A percentile compares a stretch with the other conserved stretches of the same genome.
These are phyloP conservation scores for Penicillium simplicissimum DNA, from an alignment of 495 filamentous ascomycete genomes.

Conservation along the genomic window DNA sequence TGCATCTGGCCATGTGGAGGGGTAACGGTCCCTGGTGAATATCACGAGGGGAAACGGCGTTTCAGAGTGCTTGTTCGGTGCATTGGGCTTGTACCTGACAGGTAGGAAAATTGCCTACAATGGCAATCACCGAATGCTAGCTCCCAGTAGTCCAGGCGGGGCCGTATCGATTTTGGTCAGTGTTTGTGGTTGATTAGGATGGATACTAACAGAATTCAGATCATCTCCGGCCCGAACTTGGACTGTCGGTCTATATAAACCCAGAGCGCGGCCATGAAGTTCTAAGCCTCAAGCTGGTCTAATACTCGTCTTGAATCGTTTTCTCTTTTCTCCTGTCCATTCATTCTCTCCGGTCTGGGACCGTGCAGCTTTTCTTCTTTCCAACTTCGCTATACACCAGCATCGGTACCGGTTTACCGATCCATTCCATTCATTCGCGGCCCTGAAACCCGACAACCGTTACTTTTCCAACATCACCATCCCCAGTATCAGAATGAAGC, in stretches of 20 bases:
- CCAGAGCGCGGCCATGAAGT: background rate
- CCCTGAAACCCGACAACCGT: constrained; percentile 8
- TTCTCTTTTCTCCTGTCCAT: constrained; percentile 24
- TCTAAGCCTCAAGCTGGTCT: constrained; percentile 18
- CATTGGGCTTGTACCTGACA: constrained; percentile 7
- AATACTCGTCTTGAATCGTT: constrained; percentile 19
- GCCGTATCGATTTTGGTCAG: background rate
- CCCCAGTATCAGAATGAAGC: constrained; percentile 36
- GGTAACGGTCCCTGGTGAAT: constrained; percentile 6
- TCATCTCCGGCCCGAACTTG: background rate
- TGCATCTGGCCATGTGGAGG: constrained; percentile 12
- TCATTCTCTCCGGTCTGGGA: constrained; percentile 42
- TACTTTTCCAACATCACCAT: constrained; percentile 3
- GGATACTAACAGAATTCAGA: constrained; percentile 13
- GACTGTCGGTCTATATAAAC: constrained; percentile 15
- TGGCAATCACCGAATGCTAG: background rate
- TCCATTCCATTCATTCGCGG: constrained; percentile 26
- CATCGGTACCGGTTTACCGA: constrained; percentile 25
- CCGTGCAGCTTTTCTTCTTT: constrained; percentile 30
- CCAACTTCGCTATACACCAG: constrained; percentile 16
- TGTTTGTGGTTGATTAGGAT: constrained; percentile 28
- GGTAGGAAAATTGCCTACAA: constrained; percentile 5
- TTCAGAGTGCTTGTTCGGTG: constrained; percentile 18
- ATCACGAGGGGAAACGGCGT: constrained; percentile 15
- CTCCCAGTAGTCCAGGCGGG: background rate